Conservation (phyloP, 1,284 basidiomycete species). For the Cystobasidiaceae sp. region DNA sequence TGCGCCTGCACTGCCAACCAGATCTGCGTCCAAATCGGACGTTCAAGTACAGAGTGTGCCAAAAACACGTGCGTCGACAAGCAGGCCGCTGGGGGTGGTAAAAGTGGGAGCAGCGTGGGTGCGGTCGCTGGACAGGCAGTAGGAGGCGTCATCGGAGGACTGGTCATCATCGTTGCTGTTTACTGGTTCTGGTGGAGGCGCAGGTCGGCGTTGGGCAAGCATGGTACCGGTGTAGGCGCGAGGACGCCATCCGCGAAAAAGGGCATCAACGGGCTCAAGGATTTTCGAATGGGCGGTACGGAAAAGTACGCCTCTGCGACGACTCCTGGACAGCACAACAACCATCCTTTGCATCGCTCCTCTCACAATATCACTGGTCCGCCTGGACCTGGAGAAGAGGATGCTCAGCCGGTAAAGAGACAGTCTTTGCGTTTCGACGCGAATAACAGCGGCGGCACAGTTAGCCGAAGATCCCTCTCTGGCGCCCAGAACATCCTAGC, state of each 20-base stretch:
- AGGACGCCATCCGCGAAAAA: too few species aligned
- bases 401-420: slow-evolving; percentile 14
- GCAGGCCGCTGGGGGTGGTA: not conserved
- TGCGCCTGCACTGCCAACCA: slow-evolving; percentile 33
- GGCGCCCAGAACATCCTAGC: too few species aligned
- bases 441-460: not conserved
- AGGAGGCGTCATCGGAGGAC: slow-evolving; percentile 39
- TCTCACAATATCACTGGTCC: slow-evolving; percentile 3
- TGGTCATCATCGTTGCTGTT: slow-evolving; percentile 31
- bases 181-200: slow-evolving; percentile 42
- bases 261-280: slow-evolving; percentile 1
- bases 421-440: slow-evolving; percentile 26
- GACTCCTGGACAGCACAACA: not conserved
- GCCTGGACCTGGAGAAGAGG: slow-evolving; percentile 8
- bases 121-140: slow-evolving; percentile 39
- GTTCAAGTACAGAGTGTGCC: slow-evolving; percentile 33
- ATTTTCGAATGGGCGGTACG: slow-evolving; percentile 2
- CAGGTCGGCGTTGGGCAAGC: too few species aligned
- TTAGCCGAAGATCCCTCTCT: slow-evolving; percentile 11
- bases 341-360: not conserved
- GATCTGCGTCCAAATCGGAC: slow-evolving; percentile 32
- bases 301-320: not conserved
- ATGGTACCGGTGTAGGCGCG: too few species aligned
- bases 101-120: slow-evolving; percentile 30
- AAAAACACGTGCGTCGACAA: slow-evolving; percentile 36